Percentiles rank a stretch among this genome's conserved stretches.
These are phyloP conservation scores for Larix kaempferi DNA, from an alignment of 75 land plant species.

Conservation along the genomic window DNA sequence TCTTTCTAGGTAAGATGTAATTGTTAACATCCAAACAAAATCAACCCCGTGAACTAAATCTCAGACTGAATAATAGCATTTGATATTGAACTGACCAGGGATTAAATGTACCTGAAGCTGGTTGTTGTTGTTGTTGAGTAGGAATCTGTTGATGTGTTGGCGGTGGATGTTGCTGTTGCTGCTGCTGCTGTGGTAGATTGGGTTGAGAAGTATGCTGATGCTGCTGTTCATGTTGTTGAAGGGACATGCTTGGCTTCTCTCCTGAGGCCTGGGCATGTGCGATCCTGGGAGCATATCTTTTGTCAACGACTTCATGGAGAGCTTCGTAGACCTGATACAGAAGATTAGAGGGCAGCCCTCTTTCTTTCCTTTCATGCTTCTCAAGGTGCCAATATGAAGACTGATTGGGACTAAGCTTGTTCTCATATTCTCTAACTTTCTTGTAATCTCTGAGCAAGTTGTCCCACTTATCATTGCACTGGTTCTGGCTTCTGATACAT, in stretches of 20 bases:
- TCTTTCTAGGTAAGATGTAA: slow-evolving; percentile 1
- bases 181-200: neutral
- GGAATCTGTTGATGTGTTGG: slow-evolving; percentile 8
- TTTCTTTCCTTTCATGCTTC: slow-evolving; percentile 66
- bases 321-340: slow-evolving; percentile 47
- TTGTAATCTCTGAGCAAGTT: slow-evolving; percentile 57
- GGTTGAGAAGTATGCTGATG: slow-evolving; percentile 1
- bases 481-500: slow-evolving; percentile 66
- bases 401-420: slow-evolving; percentile 15
- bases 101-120: neutral
- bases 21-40: neutral
- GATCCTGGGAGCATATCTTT: slow-evolving; percentile 18
- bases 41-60: neutral
- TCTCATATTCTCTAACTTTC: slow-evolving; percentile 48
- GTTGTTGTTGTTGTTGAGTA: slow-evolving; percentile 8
- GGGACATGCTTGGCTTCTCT: neutral
- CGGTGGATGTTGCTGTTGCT: slow-evolving; percentile 11
- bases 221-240: slow-evolving; percentile 10
- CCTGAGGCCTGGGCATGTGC: slow-evolving; percentile 3
- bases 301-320: slow-evolving; percentile 57
- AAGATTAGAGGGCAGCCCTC: slow-evolving; percentile 61
- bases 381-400: slow-evolving; percentile 64
- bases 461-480: slow-evolving; percentile 87
- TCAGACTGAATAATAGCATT: neutral
- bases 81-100: neutral